Percentiles rank a stretch among this genome's conserved stretches.
phyloP scores from a whole-genome alignment of 1,284 basidiomycete genomes.

The Apiotrichum montevideense region DNA sequence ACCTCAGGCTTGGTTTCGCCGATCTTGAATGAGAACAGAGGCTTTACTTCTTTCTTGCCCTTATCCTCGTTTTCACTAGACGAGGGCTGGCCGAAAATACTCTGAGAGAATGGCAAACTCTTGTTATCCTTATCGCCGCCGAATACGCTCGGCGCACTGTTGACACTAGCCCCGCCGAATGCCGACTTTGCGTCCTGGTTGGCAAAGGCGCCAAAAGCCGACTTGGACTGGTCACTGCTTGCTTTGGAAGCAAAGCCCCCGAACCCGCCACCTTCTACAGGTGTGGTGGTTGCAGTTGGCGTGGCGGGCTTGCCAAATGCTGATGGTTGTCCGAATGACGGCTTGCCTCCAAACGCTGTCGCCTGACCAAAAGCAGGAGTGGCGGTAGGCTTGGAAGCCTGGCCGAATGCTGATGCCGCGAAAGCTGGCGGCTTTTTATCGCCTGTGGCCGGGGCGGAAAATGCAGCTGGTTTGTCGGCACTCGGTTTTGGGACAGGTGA shows the following conservation, averaged over 20 bases:
- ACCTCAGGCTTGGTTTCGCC: too few relatives aligned
- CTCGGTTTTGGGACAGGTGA: conserved; percentile 21
- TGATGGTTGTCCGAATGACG: not conserved
- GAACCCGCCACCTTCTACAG: conserved; percentile 27
- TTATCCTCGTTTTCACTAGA: too few relatives aligned
- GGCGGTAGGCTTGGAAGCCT: conserved; percentile 9
- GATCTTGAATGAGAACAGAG: too few relatives aligned
- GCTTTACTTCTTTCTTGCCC: too few relatives aligned
- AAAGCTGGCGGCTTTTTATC: not conserved
- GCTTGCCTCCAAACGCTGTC: conserved; percentile 4
- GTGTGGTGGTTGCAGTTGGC: conserved; percentile 15
- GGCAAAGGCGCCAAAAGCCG: not conserved
- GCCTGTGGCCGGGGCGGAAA: conserved; percentile 2
- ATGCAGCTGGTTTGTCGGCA: conserved; percentile 5
- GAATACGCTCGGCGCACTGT: not conserved
- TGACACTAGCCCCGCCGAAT: too few relatives aligned
- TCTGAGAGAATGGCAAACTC: not conserved
- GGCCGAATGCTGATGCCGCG: conserved; percentile 6
- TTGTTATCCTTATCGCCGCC: conserved; percentile 1
- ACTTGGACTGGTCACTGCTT: not conserved
- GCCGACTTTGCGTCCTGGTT: not conserved
- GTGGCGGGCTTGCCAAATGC: conserved; percentile 13
- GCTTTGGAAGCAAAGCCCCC: conserved; percentile 31
- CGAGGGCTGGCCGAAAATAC: too few relatives aligned
- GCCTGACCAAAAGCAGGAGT: conserved; percentile 12